phyloP scores from a whole-genome alignment of 805 yeast species.

The Kazachstania africana region DNA sequence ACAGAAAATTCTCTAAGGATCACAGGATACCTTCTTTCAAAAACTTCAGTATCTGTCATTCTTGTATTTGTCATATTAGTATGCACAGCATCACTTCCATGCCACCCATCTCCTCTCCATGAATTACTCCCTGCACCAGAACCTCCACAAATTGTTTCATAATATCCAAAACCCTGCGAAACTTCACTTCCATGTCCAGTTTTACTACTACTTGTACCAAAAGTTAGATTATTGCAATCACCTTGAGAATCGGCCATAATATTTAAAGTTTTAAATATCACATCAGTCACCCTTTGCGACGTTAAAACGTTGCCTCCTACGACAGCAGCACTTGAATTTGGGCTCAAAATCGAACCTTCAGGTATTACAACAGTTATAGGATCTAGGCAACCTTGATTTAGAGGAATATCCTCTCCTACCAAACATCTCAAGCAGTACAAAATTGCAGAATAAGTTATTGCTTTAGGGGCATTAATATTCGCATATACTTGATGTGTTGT shows the following conservation, averaged over 20 bases:
- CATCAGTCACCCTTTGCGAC: conserved; percentile 87
- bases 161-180: conserved; percentile 70
- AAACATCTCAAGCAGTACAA: conserved; percentile 77
- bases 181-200: conserved; percentile 30
- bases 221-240: conserved; percentile 86
- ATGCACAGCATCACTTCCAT: conserved; percentile 83
- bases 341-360: conserved; percentile 51
- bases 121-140: conserved; percentile 60
- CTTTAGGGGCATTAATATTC: conserved; percentile 85
- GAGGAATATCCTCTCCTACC: conserved; percentile 78
- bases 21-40: conserved; percentile 83
- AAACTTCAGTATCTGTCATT: conserved; percentile 82
- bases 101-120: conserved; percentile 59
- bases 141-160: conserved; percentile 93
- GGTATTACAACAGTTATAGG: conserved; percentile 67
- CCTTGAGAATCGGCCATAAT: conserved; percentile 96
- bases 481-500: conserved; percentile 83
- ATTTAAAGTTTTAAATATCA: conserved; percentile 70
- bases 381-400: conserved; percentile 83
- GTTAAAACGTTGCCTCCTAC: conserved; percentile 95
- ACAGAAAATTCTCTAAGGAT: conserved; percentile 60
- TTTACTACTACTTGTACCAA: conserved; percentile 61
- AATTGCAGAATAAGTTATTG: conserved; percentile 81
- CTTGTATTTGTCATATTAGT: conserved; percentile 91
- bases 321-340: conserved; percentile 79